phyloP scores from a whole-genome alignment of 1,284 basidiomycete genomes.

The Uromyces viciae-fabae region DNA sequence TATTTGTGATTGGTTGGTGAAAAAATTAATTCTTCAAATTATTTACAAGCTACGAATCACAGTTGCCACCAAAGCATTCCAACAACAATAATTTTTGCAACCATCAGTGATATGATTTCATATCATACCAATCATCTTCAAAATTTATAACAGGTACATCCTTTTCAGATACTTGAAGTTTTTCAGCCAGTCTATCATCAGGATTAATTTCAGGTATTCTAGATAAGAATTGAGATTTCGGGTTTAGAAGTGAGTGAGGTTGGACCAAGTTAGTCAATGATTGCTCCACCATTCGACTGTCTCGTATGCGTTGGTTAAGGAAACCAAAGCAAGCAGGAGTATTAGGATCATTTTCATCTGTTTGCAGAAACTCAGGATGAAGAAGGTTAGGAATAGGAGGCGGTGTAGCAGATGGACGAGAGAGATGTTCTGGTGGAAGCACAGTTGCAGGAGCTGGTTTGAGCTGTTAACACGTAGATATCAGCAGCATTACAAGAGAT shows the following conservation, averaged over 20 bases:
- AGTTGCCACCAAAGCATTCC: no score
- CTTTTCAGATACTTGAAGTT: neutral
- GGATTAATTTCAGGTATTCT: neutral
- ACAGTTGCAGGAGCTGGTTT: constrained; percentile 11
- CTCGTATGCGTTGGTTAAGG: constrained; percentile 24
- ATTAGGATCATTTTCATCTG: constrained; percentile 18
- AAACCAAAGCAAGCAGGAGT: constrained; percentile 24
- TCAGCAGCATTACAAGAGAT: neutral
- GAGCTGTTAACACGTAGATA: neutral
- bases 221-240: neutral
- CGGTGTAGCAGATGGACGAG: neutral
- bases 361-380: neutral
- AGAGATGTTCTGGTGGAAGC: constrained; percentile 36
- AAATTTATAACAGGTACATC: constrained; percentile 39
- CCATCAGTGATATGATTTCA: no score
- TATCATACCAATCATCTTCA: constrained; percentile 38
- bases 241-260: constrained; percentile 2
- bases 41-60: no score
- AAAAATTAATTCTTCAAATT: no score
- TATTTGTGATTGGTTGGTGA: no score
- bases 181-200: neutral
- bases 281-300: constrained; percentile 32
- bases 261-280: constrained; percentile 33
- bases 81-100: no score
- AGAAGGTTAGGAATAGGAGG: neutral